A percentile compares a stretch with the other conserved stretches of the same genome.
These are phyloP conservation scores for Penicillium bialowiezense DNA, from an alignment of 495 filamentous ascomycete species.

Conservation along the genomic window DNA sequence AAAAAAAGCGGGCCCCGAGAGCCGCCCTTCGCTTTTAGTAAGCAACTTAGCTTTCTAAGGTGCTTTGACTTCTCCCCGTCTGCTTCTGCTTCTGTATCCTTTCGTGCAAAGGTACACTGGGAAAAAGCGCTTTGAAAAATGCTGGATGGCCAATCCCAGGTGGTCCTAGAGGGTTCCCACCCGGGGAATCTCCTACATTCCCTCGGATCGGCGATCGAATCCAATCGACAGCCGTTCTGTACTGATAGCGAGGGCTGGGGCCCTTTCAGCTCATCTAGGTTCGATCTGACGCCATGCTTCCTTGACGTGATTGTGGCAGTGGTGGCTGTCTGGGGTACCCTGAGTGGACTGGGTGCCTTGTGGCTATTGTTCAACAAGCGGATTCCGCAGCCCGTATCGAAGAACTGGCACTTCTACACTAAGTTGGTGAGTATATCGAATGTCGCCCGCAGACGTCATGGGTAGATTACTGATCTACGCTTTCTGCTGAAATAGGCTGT, in stretches of 20 bases:
- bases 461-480: conserved; percentile 20
- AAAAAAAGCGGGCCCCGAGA: background rate
- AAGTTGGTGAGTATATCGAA: conserved; percentile 66
- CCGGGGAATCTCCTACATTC: conserved; percentile 31
- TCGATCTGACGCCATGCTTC: conserved; percentile 96
- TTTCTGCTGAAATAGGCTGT: conserved; percentile 52
- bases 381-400: conserved; percentile 59
- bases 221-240: conserved; percentile 67
- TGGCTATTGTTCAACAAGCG: conserved; percentile 71
- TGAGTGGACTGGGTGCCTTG: conserved; percentile 72
- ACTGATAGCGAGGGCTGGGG: conserved; percentile 93
- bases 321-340: conserved; percentile 72
- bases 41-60: conserved; percentile 16
- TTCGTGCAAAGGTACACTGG: conserved; percentile 14
- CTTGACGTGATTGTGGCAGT: conserved; percentile 78
- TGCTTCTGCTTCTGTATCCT: conserved; percentile 9
- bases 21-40: conserved; percentile 17
- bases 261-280: conserved; percentile 75
- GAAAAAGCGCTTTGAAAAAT: conserved; percentile 33
- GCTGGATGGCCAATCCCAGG: conserved; percentile 45
- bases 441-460: background rate
- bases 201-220: conserved; percentile 28
- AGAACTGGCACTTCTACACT: conserved; percentile 93
- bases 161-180: conserved; percentile 36
- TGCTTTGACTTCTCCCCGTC: conserved; percentile 9